Evolutionary conservation across 2,329 filamentous ascomycete species (phyloP), one percentile per base, ranked within the genome.

Genomic region (Diplodia corticola): DNA sequence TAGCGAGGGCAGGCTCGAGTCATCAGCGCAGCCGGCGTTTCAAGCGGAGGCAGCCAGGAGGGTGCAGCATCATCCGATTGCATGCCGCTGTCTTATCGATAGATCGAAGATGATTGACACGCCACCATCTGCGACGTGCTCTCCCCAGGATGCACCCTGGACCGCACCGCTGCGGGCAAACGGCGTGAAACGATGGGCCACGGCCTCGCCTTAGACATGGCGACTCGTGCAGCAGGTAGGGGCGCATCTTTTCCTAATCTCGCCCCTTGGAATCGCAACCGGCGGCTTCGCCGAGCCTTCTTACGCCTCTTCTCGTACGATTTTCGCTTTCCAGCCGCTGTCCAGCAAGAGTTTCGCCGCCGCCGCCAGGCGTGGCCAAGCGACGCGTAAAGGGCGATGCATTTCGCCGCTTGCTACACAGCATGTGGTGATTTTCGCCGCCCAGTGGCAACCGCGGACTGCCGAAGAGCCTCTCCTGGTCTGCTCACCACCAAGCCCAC

Each of bases 101-200:
- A 61, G 57, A 60, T 60, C 55, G 55, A 44, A 20, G 40, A 48
- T 61, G 44, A 49, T 49, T 61, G 26, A 44, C 57, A 49, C 57
- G 57, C 57, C 57, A 61, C 57, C 57, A 61, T 61, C 57, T 61
- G 57, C 26, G 44, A 61, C 44, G 26, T 44, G 40, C 40, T n/a
- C 17, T 7, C 40, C 15, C 55, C 40, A 33, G 55, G 55, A 12
- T 46, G 37, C 55, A 33, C 55, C 55, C 55, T 60, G 55, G 24
- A 3, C 17, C 15, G 12, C 54, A 4, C 22, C n/a, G 6, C 10
- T 13, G 22, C 35, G 7, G 13, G 35, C 22, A 17, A 60, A 24
- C 22, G 28, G 57, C 44, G 22, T 61, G 57, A 61, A 49, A 61
- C 57, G 28, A 49, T 48, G 33, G 54, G 35, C 35, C 22, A n/a